Conservation (phyloP, 345 rosid genomes). For the rapeseed (Brassica napus) region Da-Ae NC_063440.1:22158001-22158500, state of each 20-base stretch:
- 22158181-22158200: constrained; percentile 67
- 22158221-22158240: constrained; percentile 66
- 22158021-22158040: constrained; percentile 86
- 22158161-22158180: constrained; percentile 69
- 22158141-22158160: constrained; percentile 76
- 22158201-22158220: constrained; percentile 68
- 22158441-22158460: constrained; percentile 69
- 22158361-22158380: constrained; percentile 48
- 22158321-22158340: constrained; percentile 64
- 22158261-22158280: constrained; percentile 19
- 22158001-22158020: constrained; percentile 74
- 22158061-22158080: constrained; percentile 10
- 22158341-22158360: constrained; percentile 58
- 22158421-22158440: constrained; percentile 75
- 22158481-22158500: constrained; percentile 16
- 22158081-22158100: constrained; percentile 9
- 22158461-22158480: constrained; percentile 59
- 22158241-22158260: constrained; percentile 55
- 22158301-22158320: constrained; percentile 3
- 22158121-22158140: too few species aligned
- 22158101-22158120: neutral
- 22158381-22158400: constrained; percentile 57
- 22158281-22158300: neutral
- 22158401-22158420: constrained; percentile 59
- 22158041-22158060: constrained; percentile 93